These are phyloP conservation scores for Xylaria sp. DNA, from an alignment of 2,329 filamentous ascomycete species.

Conservation along the genomic window DNA sequence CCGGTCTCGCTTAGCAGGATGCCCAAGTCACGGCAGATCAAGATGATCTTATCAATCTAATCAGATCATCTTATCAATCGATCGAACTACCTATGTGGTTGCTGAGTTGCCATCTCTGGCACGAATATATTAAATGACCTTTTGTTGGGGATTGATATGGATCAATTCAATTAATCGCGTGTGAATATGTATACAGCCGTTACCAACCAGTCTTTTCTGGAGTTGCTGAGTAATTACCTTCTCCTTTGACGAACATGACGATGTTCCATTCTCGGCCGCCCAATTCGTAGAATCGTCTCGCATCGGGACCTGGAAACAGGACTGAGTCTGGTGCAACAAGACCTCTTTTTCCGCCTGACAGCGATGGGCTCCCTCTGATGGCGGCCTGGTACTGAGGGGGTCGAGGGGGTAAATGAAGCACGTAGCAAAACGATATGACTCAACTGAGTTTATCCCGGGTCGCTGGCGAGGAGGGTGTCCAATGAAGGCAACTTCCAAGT, in stretches of 20 bases:
- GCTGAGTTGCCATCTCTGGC: neutral
- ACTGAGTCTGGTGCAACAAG: neutral
- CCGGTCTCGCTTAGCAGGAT: constrained; percentile 30
- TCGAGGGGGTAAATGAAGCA: neutral
- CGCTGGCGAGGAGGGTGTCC: neutral
- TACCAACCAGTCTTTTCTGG: too few relatives aligned
- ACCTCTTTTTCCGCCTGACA: neutral
- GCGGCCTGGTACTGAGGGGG: neutral
- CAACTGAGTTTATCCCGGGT: neutral
- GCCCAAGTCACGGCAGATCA: constrained; percentile 33
- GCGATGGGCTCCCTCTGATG: neutral
- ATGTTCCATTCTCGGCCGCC: neutral
- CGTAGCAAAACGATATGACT: neutral
- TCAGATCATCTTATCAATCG: constrained; percentile 39
- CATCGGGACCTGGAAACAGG: neutral
- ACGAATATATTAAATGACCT: too few relatives aligned
- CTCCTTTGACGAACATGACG: too few relatives aligned
- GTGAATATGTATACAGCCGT: too few relatives aligned
- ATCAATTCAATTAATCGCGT: too few relatives aligned
- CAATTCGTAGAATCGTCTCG: too few relatives aligned
- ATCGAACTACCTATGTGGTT: neutral
- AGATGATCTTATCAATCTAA: constrained; percentile 52
- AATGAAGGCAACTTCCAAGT: neutral
- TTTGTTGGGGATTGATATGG: too few relatives aligned
- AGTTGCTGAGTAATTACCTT: too few relatives aligned